Percentiles rank a stretch among this genome's conserved stretches.
These are phyloP conservation scores for Lactarius quietus DNA, from an alignment of 768 basidiomycete genomes.

Conservation along the genomic window DNA sequence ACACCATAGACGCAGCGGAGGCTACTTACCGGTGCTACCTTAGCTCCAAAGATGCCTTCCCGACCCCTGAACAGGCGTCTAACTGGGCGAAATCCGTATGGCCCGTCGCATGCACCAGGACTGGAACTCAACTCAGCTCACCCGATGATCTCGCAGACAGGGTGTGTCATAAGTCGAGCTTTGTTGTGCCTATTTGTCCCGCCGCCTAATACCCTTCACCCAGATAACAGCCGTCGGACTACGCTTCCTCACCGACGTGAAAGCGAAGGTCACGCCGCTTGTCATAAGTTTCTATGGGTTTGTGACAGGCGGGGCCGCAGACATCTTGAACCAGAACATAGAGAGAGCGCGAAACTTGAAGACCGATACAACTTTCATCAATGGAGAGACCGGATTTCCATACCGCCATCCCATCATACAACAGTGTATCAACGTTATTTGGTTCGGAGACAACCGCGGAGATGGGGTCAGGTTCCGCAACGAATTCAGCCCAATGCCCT, in stretches of 20 bases:
- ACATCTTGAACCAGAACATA: not conserved
- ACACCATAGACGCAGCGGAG: not conserved
- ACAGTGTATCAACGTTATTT: slow-evolving; percentile 3
- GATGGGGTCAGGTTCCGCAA: slow-evolving; percentile 4
- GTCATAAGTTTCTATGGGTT: slow-evolving; percentile 1
- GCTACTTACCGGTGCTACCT: slow-evolving; percentile 12
- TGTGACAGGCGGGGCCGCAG: not conserved
- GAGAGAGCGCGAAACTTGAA: slow-evolving; percentile 4
- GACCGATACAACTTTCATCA: slow-evolving; percentile 7
- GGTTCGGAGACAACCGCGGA: slow-evolving; percentile 1
- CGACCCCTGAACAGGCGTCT: not conserved
- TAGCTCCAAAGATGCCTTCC: slow-evolving; percentile 9
- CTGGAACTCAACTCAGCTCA: not conserved
- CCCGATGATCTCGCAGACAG: slow-evolving; percentile 1
- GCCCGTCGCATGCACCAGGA: slow-evolving; percentile 10
- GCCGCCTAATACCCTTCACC: not conserved
- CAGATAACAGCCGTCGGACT: not conserved
- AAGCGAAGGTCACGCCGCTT: slow-evolving; percentile 6
- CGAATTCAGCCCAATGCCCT: slow-evolving; percentile 10
- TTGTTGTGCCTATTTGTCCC: not conserved
- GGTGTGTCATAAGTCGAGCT: not conserved
- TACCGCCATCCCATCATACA: slow-evolving; percentile 13
- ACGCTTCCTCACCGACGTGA: slow-evolving; percentile 2
- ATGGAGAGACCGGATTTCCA: not conserved
- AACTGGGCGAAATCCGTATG: slow-evolving; percentile 10